Evolutionary conservation across 164 flowering plant genomes (phyloP).

Genomic region (Euptelea pleiosperma): DNA sequence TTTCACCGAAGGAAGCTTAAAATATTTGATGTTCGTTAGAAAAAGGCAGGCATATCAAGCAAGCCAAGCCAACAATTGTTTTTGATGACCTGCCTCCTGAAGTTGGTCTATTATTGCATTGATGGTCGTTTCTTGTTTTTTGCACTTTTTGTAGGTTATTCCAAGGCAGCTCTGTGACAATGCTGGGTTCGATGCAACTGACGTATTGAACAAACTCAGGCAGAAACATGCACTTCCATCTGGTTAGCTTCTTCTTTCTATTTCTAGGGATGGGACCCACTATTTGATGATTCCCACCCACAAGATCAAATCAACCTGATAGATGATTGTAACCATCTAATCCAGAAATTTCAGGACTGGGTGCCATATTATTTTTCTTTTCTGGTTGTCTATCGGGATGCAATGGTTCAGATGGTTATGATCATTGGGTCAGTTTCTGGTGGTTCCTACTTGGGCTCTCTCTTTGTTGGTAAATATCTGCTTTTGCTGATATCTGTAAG

Average conservation of each 20-base stretch:
- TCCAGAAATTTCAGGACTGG: not conserved
- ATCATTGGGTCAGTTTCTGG: not conserved
- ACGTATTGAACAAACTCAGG: slow-evolving; percentile 90
- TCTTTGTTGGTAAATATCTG: not conserved
- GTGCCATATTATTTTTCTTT: too few species aligned
- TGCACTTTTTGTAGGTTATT: slow-evolving; percentile 55
- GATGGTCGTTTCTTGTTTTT: not conserved
- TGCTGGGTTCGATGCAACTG: slow-evolving; percentile 99
- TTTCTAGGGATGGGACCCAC: too few species aligned
- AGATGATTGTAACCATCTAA: too few species aligned
- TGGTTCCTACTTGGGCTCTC: not conserved
- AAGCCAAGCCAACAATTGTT: not conserved
- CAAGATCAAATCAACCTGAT: too few species aligned
- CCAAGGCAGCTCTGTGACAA: slow-evolving; percentile 97
- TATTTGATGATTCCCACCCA: too few species aligned
- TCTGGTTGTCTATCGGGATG: not conserved
- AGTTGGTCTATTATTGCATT: not conserved
- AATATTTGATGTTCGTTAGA: not conserved
- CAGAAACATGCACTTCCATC: slow-evolving; percentile 96
- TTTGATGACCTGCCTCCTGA: not conserved
- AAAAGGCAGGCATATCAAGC: not conserved
- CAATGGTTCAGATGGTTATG: not conserved
- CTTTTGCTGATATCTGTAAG: not conserved
- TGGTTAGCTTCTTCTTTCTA: slow-evolving; percentile 41
- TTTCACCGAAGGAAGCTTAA: not conserved